Conservation (phyloP, 352 stramenopile genomes). For the Globisporangium orthogonon region DNA sequence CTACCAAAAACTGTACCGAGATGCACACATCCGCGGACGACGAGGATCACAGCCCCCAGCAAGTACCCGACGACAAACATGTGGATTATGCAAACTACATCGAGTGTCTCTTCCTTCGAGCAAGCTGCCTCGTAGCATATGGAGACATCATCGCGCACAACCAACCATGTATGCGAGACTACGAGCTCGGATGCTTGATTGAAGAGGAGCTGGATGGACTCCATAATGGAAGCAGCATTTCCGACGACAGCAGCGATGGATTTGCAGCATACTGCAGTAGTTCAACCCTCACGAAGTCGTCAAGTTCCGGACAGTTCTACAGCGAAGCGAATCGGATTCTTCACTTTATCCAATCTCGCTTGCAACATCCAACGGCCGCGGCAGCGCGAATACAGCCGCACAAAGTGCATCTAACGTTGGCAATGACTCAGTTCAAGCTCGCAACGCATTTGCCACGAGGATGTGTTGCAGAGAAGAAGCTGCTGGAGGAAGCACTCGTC, state of each 20-base stretch:
- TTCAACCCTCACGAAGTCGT: slow-evolving; percentile 31
- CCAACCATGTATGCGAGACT: slow-evolving; percentile 29
- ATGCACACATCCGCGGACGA: neutral
- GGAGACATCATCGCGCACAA: slow-evolving; percentile 47
- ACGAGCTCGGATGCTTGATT: slow-evolving; percentile 37
- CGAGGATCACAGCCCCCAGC: neutral
- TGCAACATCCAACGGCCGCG: neutral
- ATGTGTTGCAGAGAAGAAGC: slow-evolving; percentile 37
- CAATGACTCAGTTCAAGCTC: slow-evolving; percentile 48
- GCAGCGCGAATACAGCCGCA: slow-evolving; percentile 12
- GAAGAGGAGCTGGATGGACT: slow-evolving; percentile 29
- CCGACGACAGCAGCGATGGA: neutral
- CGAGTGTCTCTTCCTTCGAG: slow-evolving; percentile 35
- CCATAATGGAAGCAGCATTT: neutral
- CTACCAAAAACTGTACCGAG: slow-evolving; percentile 5
- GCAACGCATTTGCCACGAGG: slow-evolving; percentile 44
- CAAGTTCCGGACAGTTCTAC: slow-evolving; percentile 41
- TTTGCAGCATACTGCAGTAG: slow-evolving; percentile 4
- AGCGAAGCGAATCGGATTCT: slow-evolving; percentile 51
- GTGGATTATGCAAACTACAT: slow-evolving; percentile 36
- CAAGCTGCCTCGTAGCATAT: slow-evolving; percentile 43
- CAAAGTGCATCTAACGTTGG: slow-evolving; percentile 26
- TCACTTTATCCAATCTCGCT: slow-evolving; percentile 23
- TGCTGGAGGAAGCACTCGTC: slow-evolving; percentile 36
- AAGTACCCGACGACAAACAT: neutral